Evolutionary conservation across 352 stramenopile genomes (phyloP).

Genomic region (Pythium monospermum): DNA sequence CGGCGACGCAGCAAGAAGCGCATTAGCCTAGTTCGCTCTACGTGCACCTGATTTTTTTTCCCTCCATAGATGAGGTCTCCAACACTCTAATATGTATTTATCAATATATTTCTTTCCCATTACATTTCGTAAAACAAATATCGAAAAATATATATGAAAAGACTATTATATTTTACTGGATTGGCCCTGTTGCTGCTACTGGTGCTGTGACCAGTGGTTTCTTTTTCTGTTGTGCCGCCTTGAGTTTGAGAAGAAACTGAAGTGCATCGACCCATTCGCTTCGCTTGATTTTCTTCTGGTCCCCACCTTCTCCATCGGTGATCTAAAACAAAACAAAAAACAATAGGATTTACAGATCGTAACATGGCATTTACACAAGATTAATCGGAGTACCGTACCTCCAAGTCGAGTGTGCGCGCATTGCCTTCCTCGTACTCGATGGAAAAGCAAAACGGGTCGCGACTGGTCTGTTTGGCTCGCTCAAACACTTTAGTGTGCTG

Average conservation of each 20-base stretch:
- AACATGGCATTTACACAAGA: not conserved
- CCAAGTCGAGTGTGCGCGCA: slow-evolving; percentile 59
- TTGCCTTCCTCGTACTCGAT: slow-evolving; percentile 63
- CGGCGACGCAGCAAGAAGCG: slow-evolving; percentile 9
- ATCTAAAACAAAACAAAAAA: slow-evolving; percentile 28
- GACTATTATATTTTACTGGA: not conserved
- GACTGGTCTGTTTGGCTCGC: slow-evolving; percentile 39
- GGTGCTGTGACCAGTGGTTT: slow-evolving; percentile 3
- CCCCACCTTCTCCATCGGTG: slow-evolving; percentile 49
- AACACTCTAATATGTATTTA: not conserved
- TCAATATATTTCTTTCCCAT: not conserved
- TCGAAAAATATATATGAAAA: not conserved
- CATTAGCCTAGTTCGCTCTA: not conserved
- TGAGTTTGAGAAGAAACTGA: slow-evolving; percentile 68
- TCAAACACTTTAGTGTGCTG: slow-evolving; percentile 64
- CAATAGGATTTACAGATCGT: not conserved
- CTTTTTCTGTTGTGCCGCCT: slow-evolving; percentile 31
- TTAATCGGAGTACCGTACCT: slow-evolving; percentile 41
- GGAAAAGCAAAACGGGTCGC: slow-evolving; percentile 65
- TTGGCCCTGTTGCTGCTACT: not conserved
- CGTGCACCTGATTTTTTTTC: not conserved
- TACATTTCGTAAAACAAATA: not conserved
- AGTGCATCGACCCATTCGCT: slow-evolving; percentile 64
- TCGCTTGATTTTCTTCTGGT: slow-evolving; percentile 59
- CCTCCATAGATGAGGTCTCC: not conserved